Conservation (phyloP, 1,284 basidiomycete genomes). For the Trichosporon coremiiforme region DNA sequence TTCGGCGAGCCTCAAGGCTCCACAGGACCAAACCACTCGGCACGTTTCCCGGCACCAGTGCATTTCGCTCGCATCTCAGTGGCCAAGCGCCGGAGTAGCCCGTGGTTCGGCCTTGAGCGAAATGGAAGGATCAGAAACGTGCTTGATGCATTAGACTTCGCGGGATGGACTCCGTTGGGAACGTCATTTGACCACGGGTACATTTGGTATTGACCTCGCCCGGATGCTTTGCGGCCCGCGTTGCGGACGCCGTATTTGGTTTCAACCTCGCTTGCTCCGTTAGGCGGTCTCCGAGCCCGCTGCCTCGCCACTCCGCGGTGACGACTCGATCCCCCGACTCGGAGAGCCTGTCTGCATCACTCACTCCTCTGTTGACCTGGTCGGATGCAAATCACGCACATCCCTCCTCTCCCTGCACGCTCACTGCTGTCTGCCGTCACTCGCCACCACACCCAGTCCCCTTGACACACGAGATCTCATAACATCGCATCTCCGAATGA, state of each 20-base stretch:
- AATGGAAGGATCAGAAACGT: not conserved
- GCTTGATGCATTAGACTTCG: not conserved
- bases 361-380: not conserved
- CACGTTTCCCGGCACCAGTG: not conserved
- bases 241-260: not conserved
- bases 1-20: not conserved
- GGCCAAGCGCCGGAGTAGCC: too few species aligned
- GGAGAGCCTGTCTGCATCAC: not conserved
- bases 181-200: too few species aligned
- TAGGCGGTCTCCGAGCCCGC: not conserved
- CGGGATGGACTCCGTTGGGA: not conserved
- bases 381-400: too few species aligned
- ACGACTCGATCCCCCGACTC: not conserved
- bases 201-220: too few species aligned
- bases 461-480: not conserved
- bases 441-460: not conserved
- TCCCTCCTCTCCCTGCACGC: too few species aligned
- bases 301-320: not conserved
- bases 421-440: too few species aligned
- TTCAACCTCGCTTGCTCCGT: not conserved
- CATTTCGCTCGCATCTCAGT: too few species aligned
- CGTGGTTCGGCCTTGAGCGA: too few species aligned
- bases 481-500: not conserved
- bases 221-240: not conserved
- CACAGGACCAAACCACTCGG: not conserved